These are phyloP conservation scores for Tulasnella sp. DNA, from an alignment of 768 basidiomycete species.

Conservation along the genomic window DNA sequence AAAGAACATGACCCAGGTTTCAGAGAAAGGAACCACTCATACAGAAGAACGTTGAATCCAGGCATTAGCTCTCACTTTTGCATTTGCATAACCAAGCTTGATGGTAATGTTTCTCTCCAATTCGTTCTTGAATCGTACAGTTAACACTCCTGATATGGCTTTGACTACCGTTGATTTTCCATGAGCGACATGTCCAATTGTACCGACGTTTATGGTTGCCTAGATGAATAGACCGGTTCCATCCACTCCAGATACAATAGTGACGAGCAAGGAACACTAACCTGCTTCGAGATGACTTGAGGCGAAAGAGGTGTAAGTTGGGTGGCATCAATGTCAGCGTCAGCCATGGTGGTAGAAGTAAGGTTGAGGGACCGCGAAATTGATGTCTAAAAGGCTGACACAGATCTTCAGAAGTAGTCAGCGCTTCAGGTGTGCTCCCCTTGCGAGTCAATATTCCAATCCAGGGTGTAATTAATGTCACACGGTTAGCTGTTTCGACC, in stretches of 20 bases:
- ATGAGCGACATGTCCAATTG: constrained; percentile 98
- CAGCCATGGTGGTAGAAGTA: constrained; percentile 17
- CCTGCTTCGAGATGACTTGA: constrained; percentile 85
- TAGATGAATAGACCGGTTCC: not conserved
- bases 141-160: constrained; percentile 96
- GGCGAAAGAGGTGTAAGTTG: constrained; percentile 80
- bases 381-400: too few species aligned
- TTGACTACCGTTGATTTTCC: constrained; percentile 95
- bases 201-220: constrained; percentile 39
- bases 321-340: constrained; percentile 62
- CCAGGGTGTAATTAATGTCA: too few species aligned
- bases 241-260: constrained; percentile 47
- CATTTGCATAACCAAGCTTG: constrained; percentile 98
- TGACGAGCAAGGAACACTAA: constrained; percentile 58
- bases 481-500: too few species aligned
- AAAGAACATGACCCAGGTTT: not conserved
- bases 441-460: too few species aligned
- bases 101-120: constrained; percentile 98
- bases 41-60: too few species aligned
- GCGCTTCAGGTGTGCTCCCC: too few species aligned
- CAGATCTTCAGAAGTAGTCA: too few species aligned
- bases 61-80: constrained; percentile 68
- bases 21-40: not conserved
- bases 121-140: constrained; percentile 98
- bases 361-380: too few species aligned